These are phyloP conservation scores for Ampelocalamus luodianensis DNA, from an alignment of 176 grass and related monocot species.

Conservation along the genomic window DNA sequence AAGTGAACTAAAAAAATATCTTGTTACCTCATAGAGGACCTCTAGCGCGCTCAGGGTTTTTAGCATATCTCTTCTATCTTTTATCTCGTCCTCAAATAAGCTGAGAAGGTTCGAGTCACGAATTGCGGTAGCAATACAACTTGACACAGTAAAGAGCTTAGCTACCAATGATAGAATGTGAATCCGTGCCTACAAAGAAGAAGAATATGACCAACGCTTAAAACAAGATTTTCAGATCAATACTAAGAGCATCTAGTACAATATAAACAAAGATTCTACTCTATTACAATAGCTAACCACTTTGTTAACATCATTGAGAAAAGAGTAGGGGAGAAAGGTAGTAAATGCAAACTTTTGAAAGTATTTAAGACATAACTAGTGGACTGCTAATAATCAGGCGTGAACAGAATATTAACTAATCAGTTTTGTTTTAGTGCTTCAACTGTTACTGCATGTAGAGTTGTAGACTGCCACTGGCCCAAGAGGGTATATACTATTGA, in stretches of 20 bases:
- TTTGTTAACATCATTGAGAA: background rate
- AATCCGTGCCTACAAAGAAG: constrained; percentile 65
- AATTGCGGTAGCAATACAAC: constrained; percentile 63
- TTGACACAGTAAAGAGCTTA: constrained; percentile 81
- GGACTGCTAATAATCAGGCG: background rate
- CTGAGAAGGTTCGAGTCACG: constrained; percentile 71
- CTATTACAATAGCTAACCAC: constrained; percentile 17
- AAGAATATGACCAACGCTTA: constrained; percentile 28
- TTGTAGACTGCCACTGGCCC: background rate
- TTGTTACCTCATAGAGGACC: background rate
- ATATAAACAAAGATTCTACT: background rate
- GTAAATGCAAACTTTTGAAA: background rate
- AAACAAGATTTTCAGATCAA: constrained; percentile 7
- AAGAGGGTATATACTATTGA: background rate
- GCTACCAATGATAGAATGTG: constrained; percentile 81
- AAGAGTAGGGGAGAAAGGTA: background rate
- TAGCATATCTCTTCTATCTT: constrained; percentile 75
- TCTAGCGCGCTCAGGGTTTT: constrained; percentile 82
- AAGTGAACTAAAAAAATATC: background rate
- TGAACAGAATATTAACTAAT: background rate
- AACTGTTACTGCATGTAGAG: background rate
- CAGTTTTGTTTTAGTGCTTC: constrained; percentile 14
- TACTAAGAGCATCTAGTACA: constrained; percentile 21
- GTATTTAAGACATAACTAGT: background rate
- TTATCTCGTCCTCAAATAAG: constrained; percentile 90